phyloP scores from a whole-genome alignment of 1,284 basidiomycete species.

The Rhodotorula sp. region DNA sequence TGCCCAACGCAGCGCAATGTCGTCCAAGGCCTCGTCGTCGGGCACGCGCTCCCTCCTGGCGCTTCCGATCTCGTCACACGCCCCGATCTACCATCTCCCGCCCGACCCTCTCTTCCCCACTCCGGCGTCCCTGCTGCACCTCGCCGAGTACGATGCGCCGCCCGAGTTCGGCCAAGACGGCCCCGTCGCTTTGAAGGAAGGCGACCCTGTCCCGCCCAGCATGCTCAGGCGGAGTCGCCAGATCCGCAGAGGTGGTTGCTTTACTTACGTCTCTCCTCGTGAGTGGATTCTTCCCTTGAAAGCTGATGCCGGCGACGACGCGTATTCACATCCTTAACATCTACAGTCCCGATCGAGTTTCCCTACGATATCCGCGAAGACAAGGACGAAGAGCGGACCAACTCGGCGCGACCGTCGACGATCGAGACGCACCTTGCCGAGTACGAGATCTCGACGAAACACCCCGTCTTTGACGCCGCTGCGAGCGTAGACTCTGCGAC shows the following conservation, averaged over 20 bases:
- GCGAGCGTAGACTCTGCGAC: background rate
- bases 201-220: slow-evolving; percentile 37
- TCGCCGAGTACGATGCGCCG: slow-evolving; percentile 29
- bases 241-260: slow-evolving; percentile 59
- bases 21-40: background rate
- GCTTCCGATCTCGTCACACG: slow-evolving; percentile 34
- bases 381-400: slow-evolving; percentile 12
- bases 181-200: slow-evolving; percentile 29
- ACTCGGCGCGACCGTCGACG: slow-evolving; percentile 44
- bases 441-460: slow-evolving; percentile 54
- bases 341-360: slow-evolving; percentile 66
- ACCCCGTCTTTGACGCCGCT: slow-evolving; percentile 21
- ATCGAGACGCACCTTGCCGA: slow-evolving; percentile 53
- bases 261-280: slow-evolving; percentile 73
- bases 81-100: slow-evolving; percentile 37
- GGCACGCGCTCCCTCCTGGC: slow-evolving; percentile 8
- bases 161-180: slow-evolving; percentile 19
- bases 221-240: slow-evolving; percentile 39
- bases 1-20: background rate
- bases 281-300: background rate
- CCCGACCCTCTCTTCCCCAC: slow-evolving; percentile 38
- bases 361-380: slow-evolving; percentile 67
- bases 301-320: background rate
- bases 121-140: slow-evolving; percentile 18
- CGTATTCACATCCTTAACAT: no score